Percentiles rank a stretch among this genome's conserved stretches.
Evolutionary conservation across 805 yeast species (phyloP).

Genomic region (Grigorovia humatica): DNA sequence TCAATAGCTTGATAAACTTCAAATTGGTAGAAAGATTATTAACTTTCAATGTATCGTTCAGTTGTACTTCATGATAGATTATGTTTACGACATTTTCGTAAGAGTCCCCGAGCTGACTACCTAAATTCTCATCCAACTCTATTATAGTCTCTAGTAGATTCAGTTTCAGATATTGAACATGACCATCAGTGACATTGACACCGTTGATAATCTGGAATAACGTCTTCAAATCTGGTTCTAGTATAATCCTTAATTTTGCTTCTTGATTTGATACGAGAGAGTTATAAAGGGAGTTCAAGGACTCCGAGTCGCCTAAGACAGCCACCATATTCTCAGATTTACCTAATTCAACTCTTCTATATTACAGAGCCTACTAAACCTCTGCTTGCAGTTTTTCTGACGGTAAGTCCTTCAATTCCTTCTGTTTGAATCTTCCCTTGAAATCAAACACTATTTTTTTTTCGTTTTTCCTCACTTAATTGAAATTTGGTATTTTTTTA

Average conservation of each 20-base stretch:
- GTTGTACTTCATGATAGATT: conserved; percentile 5
- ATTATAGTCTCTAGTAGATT: conserved; percentile 15
- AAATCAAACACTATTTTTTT: not conserved
- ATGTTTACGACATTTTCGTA: conserved; percentile 9
- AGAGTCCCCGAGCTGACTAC: conserved; percentile 12
- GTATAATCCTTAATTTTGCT: not conserved
- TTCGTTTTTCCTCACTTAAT: not conserved
- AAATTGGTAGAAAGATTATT: conserved; percentile 8
- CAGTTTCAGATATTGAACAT: conserved; percentile 10
- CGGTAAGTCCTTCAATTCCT: not conserved
- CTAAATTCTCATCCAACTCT: conserved; percentile 13
- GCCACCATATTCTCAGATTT: not conserved
- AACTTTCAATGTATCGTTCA: conserved; percentile 7
- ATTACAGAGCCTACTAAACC: not conserved
- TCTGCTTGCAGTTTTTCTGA: not conserved
- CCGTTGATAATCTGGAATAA: not conserved
- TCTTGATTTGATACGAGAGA: not conserved
- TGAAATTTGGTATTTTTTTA: not conserved
- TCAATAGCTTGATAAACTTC: conserved; percentile 15
- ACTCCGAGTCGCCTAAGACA: not conserved
- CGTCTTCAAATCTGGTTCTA: conserved; percentile 1
- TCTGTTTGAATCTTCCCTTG: not conserved
- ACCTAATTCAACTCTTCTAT: too few species aligned
- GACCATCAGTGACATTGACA: not conserved
- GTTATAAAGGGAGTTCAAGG: not conserved